phyloP scores from a whole-genome alignment of 768 basidiomycete species.

The Suillus alpinus region DNA sequence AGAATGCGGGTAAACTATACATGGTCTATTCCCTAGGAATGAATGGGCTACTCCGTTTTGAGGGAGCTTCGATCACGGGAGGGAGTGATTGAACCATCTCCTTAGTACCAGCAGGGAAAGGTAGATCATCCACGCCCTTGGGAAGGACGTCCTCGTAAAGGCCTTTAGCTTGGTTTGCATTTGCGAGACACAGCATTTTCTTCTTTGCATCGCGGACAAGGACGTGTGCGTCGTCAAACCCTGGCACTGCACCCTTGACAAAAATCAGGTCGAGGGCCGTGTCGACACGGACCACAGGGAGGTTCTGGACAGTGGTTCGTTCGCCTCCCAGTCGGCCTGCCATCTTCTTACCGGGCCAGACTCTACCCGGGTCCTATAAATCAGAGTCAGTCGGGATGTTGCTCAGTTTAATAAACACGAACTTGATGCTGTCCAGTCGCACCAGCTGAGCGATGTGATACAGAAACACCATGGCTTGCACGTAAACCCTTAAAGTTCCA shows the following conservation, averaged over 20 bases:
- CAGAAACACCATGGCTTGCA: conserved; percentile 94
- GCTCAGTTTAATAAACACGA: conserved; percentile 17
- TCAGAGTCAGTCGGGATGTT: neutral
- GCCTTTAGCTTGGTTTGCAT: conserved; percentile 66
- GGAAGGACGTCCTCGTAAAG: conserved; percentile 76
- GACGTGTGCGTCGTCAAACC: conserved; percentile 85
- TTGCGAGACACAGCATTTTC: conserved; percentile 62
- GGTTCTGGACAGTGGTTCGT: conserved; percentile 82
- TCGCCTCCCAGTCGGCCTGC: conserved; percentile 88
- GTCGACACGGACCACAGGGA: conserved; percentile 87
- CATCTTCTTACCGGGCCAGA: conserved; percentile 99
- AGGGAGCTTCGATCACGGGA: conserved; percentile 65
- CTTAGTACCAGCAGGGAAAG: conserved; percentile 88
- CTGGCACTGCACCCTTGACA: conserved; percentile 89
- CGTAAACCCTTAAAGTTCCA: conserved; percentile 90
- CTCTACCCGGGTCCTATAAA: conserved; percentile 86
- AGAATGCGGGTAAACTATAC: conserved; percentile 4
- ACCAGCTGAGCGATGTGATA: conserved; percentile 90
- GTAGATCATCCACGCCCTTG: conserved; percentile 78
- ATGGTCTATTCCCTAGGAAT: conserved; percentile 60
- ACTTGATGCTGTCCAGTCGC: conserved; percentile 96
- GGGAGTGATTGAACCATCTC: conserved; percentile 70
- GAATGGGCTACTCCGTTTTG: conserved; percentile 79
- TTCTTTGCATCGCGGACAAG: conserved; percentile 88
- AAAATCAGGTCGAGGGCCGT: conserved; percentile 82